Evolutionary conservation across 352 stramenopile species (phyloP), one percentile per base, ranked within the genome.

Genomic region (Pythium utonaiense): DNA sequence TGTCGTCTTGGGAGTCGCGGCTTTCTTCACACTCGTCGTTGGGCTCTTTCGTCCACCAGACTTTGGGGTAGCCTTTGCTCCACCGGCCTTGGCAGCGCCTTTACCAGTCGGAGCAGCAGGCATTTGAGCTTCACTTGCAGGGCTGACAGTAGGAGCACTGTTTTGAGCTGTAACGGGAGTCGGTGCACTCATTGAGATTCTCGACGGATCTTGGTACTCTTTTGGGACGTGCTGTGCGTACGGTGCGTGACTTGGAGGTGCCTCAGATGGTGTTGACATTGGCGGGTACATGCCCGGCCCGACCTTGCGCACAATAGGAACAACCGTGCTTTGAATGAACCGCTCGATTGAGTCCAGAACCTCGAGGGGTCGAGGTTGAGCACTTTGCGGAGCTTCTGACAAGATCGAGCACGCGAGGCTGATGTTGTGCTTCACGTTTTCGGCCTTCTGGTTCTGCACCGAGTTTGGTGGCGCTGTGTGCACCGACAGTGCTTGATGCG

Each of bases 351-450:
- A 88, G 21, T 74, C 72, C 9, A 95, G 60, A 31, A 93, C 77
- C 30, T 91, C 75, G 21, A 89, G 67, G 10, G 85, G 78, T 10
- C 82, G 71, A 14, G 80, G 78, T 50, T 89, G 79, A 2, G 74
- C 45, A 36, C 61, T 69, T n/a, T 68, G 77, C 14, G 66, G 66
- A 9, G 45, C 14, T 53, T 88, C 78, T 14, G 78, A 75, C 41
- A 95, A 42, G 14, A 95, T 78, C 28, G 74, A 74, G 51, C 91
- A 75, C 14, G 88, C 82, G 52, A 91, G 62, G 7, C 30, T 66
- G 66, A 95, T 92, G 61, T 93, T 95, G 51, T 88, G 73, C 67
- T 90, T 89, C 60, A 95, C 75, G 33, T 80, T 90, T 47, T 93
- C 73, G 3, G 78, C 85, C 62, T 95, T 95, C 27, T 57, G 27